Conservation (phyloP, 192 early-diverging fungal genomes). For the Pilobolus umbonatus region DNA sequence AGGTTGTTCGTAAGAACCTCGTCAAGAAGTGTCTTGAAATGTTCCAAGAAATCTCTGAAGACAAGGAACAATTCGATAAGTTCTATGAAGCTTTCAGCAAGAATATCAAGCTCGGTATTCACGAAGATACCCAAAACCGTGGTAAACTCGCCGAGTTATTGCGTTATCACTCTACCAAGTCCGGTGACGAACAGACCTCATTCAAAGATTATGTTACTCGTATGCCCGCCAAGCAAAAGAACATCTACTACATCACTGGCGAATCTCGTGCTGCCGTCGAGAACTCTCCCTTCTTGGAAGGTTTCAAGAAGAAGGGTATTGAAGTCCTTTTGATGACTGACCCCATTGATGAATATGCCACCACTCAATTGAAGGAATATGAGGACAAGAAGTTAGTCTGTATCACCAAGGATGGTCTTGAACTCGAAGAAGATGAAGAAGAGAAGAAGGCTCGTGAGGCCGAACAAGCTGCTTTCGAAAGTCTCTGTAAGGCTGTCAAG, state of each 20-base stretch:
- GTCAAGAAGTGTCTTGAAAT: constrained; percentile 99
- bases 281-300: constrained; percentile 97
- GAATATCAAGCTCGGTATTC: constrained; percentile 99
- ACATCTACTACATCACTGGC: constrained; percentile 99
- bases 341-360: constrained; percentile 99
- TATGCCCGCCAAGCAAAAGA: constrained; percentile 99
- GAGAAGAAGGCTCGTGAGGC: constrained; percentile 95
- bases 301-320: constrained; percentile 98
- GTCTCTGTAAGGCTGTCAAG: constrained; percentile 91
- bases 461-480: constrained; percentile 84
- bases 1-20: constrained; percentile 99
- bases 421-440: constrained; percentile 98
- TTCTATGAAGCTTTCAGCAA: constrained; percentile 99
- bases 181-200: constrained; percentile 94
- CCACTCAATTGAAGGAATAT: constrained; percentile 98
- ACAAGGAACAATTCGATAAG: constrained; percentile 98
- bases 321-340: constrained; percentile 99
- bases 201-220: constrained; percentile 99
- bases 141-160: constrained; percentile 95
- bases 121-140: constrained; percentile 98
- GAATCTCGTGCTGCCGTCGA: constrained; percentile 92
- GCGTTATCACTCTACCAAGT: constrained; percentile 98
- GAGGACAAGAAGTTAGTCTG: constrained; percentile 99
- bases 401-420: constrained; percentile 98
- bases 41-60: constrained; percentile 95